Conservation (phyloP, 75 land plant genomes). For the Pinus taeda region DNA sequence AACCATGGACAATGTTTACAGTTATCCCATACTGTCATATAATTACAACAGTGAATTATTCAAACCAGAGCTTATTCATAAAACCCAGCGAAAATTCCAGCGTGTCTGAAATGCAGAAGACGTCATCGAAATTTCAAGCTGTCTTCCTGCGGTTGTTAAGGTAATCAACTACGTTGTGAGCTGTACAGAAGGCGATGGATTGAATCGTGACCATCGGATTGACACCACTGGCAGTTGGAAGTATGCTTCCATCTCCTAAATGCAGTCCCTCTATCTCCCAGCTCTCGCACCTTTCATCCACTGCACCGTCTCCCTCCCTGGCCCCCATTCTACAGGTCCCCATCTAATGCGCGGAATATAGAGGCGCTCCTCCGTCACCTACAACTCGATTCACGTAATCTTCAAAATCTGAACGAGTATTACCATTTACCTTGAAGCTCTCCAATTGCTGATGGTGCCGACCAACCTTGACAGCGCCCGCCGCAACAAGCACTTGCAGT, state of each 20-base stretch:
- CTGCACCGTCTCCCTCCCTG: conserved; percentile 12
- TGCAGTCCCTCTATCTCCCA: conserved; percentile 36
- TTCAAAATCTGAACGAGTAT: conserved; percentile 18
- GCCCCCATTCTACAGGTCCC: conserved; percentile 31
- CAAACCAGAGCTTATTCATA: no score
- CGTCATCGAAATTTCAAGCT: no score
- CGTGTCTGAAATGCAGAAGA: no score
- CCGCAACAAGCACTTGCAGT: conserved; percentile 29
- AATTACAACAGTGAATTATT: no score
- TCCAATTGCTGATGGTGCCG: conserved; percentile 22
- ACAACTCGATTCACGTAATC: conserved; percentile 46
- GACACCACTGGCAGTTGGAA: conserved; percentile 29
- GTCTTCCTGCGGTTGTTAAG: not conserved
- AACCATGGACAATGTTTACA: no score
- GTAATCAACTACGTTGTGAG: conserved; percentile 13
- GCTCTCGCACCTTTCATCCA: conserved; percentile 19
- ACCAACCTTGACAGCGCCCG: conserved; percentile 35
- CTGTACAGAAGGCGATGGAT: conserved; percentile 29
- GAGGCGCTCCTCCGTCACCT: not conserved
- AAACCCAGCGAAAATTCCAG: no score
- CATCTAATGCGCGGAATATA: conserved; percentile 24
- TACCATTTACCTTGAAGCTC: conserved; percentile 1
- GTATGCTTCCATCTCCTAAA: conserved; percentile 22
- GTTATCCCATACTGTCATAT: no score
- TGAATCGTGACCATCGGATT: conserved; percentile 41